Evolutionary conservation across 306 rosid genomes (phyloP).

Genomic region (Casuarina cunninghamiana): DNA sequence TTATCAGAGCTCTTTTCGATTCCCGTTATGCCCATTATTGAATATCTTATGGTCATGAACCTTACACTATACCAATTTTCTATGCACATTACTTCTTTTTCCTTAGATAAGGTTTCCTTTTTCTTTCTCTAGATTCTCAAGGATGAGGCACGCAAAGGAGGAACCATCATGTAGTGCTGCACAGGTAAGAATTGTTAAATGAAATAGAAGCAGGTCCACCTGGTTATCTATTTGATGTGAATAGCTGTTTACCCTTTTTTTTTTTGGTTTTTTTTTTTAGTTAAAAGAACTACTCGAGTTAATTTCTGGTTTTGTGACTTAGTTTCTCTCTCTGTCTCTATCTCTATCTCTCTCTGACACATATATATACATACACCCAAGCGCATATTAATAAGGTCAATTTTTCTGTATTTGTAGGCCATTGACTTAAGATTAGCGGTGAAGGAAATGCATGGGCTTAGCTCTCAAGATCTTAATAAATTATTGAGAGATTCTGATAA

Average conservation of each 20-base stretch:
- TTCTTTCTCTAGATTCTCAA: slow-evolving; percentile 30
- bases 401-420: slow-evolving; percentile 56
- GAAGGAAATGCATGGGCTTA: slow-evolving; percentile 66
- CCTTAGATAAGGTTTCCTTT: slow-evolving; percentile 26
- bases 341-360: not conserved
- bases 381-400: slow-evolving; percentile 19
- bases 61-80: slow-evolving; percentile 10
- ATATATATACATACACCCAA: not conserved
- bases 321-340: slow-evolving; percentile 8
- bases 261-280: too few relatives aligned
- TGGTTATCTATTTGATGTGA: not conserved
- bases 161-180: slow-evolving; percentile 50
- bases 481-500: slow-evolving; percentile 76
- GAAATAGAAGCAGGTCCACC: slow-evolving; percentile 11
- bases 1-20: slow-evolving; percentile 4
- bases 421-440: slow-evolving; percentile 60
- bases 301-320: not conserved
- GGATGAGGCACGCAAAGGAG: slow-evolving; percentile 66
- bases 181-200: slow-evolving; percentile 53
- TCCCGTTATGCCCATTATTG: slow-evolving; percentile 16
- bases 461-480: slow-evolving; percentile 62
- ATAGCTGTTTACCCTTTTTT: not conserved
- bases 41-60: slow-evolving; percentile 14
- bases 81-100: slow-evolving; percentile 8
- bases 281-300: not conserved